Percentiles rank a stretch among this genome's conserved stretches.
Conservation (phyloP, 768 basidiomycete species). For the Mycena metata region DNA sequence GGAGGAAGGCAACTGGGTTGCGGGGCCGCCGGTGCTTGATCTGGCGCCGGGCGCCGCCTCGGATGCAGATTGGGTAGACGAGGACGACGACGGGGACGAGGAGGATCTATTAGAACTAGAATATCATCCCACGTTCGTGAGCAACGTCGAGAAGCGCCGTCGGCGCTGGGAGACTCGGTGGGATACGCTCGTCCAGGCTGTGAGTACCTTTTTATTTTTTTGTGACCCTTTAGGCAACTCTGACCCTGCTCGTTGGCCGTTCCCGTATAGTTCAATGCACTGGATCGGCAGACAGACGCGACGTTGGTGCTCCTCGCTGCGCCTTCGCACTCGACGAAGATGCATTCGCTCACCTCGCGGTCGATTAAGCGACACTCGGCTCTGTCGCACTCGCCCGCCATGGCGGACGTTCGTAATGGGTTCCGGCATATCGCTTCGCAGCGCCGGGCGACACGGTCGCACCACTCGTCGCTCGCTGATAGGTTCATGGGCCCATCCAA, state of each 20-base stretch:
- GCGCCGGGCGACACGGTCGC: conserved; percentile 61
- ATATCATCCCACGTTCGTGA: conserved; percentile 80
- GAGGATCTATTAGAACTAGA: conserved; percentile 82
- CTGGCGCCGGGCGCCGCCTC: conserved; percentile 56
- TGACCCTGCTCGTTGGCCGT: conserved; percentile 41
- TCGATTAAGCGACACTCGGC: conserved; percentile 71
- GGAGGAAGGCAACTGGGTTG: conserved; percentile 55
- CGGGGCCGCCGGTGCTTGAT: conserved; percentile 38
- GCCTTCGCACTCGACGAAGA: conserved; percentile 78
- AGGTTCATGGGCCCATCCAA: conserved; percentile 62
- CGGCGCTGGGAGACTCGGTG: conserved; percentile 82
- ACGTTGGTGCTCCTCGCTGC: conserved; percentile 82
- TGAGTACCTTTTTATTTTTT: conserved; percentile 50
- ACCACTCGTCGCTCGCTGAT: conserved; percentile 60
- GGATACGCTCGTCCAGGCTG: conserved; percentile 81
- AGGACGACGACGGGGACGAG: conserved; percentile 77
- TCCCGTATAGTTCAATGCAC: conserved; percentile 73
- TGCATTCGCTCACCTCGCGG: conserved; percentile 75
- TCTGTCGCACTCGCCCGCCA: conserved; percentile 60
- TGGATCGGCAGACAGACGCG: conserved; percentile 86
- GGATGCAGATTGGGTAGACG: conserved; percentile 78
- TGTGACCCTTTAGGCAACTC: conserved; percentile 47
- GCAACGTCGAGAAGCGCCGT: conserved; percentile 74
- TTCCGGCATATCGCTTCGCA: conserved; percentile 74
- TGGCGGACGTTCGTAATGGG: conserved; percentile 65